Evolutionary conservation across 2,329 filamentous ascomycete genomes (phyloP).

Genomic region (Pyricularia pennisetigena): DNA sequence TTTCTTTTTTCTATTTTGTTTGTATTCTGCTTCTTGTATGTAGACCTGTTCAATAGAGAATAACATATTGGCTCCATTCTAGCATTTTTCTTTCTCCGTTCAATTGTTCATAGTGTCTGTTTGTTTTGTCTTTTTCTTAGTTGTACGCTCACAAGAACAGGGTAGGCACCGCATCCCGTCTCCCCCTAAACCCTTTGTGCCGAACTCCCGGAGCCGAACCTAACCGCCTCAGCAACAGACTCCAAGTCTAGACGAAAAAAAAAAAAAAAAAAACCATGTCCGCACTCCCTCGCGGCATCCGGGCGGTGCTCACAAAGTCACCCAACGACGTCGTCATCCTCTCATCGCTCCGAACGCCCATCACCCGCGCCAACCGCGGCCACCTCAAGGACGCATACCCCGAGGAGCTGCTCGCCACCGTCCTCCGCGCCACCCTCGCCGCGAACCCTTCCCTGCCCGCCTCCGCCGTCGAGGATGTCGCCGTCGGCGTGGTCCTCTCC

Average conservation of each 20-base stretch:
- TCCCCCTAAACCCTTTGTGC: background rate
- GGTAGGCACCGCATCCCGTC: background rate
- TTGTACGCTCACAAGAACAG: background rate
- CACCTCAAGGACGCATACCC: conserved; percentile 81
- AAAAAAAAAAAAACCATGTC: background rate
- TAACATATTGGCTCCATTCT: too few relatives aligned
- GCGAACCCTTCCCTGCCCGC: conserved; percentile 66
- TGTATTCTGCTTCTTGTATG: background rate
- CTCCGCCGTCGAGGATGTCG: conserved; percentile 64
- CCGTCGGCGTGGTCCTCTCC: conserved; percentile 79
- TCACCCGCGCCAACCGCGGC: conserved; percentile 77
- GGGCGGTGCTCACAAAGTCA: conserved; percentile 66
- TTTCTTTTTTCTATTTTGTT: background rate
- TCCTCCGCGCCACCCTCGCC: conserved; percentile 56
- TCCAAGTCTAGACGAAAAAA: too few relatives aligned
- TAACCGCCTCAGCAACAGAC: background rate
- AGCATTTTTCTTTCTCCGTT: too few relatives aligned
- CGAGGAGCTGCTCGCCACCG: conserved; percentile 71
- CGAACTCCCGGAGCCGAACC: background rate
- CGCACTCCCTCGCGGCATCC: conserved; percentile 52
- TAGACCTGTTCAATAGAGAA: too few relatives aligned
- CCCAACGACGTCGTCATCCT: conserved; percentile 81
- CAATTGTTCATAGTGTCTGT: too few relatives aligned
- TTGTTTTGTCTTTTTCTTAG: too few relatives aligned
- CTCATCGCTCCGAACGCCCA: conserved; percentile 79